Base-by-base conservation (phyloP, 2,329 filamentous ascomycete species). In the Calonectria hongkongensis region DNA sequence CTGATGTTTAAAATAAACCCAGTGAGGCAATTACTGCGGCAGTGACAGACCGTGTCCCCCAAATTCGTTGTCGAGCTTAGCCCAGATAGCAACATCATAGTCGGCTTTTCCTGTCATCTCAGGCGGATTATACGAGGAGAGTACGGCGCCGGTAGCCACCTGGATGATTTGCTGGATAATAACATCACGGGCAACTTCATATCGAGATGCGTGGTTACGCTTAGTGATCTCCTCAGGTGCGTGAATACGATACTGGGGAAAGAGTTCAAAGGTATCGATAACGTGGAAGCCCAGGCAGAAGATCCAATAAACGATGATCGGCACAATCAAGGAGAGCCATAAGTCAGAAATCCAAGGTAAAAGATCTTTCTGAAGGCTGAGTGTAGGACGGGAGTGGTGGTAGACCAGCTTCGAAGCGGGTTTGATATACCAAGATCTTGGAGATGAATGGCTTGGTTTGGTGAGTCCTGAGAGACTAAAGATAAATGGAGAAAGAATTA, bases 241-340 rank as follows among this genome's bases (percentile, higher is more conserved):
- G 86, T 99, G 97, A 48, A 99, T 89, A 74, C 97, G 94, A 85
- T 98, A 98, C 80, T 97, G 92, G n/a, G 96, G 93, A 83, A 96
- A 98, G 43, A 96, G 87, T 83, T 98, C 95, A 85, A 93, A 92
- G 71, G 92, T 87, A 85, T 99, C 97, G 81, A 98, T 92, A 78
- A 92, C 81, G 87, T 98, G 96, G 87, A 98, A 99, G 82, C 96
- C 86, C 83, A 94, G 85, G 25, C 96, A 98, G 39, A 97, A 86
- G 27, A 87, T 85, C 97, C 97, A 99, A 89, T 99, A 99, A 71
- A 93, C 94, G 79, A 95, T 83, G 73, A 98, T 90, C 33, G 96
- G 96, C 15, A 94, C 87, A 58, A 96, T 84, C 72, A 97, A 88
- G 54, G 94, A 91, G 30, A 98, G 87, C 84, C 94, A 92, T 81